phyloP scores from a whole-genome alignment of 2,329 filamentous ascomycete species.

The Pseudogymnoascus sp. region DNA sequence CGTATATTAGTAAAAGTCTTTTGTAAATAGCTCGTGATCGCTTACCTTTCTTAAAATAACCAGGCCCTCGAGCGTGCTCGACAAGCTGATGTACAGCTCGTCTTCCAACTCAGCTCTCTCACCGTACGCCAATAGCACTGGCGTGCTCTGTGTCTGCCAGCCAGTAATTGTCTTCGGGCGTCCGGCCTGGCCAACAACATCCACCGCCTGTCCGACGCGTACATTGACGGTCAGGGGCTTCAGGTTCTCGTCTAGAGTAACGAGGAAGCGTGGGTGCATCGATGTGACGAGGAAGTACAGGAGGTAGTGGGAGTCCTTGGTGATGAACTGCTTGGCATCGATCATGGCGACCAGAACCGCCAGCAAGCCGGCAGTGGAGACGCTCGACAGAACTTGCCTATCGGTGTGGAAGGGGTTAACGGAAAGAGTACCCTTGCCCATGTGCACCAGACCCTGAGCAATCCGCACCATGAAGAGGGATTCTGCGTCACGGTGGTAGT shows the following conservation, averaged over 20 bases:
- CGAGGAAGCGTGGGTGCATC: conserved; percentile 93
- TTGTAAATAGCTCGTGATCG: conserved; percentile 10
- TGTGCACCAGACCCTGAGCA: conserved; percentile 92
- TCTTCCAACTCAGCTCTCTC: conserved; percentile 96
- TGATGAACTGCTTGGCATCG: conserved; percentile 80
- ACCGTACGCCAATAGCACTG: conserved; percentile 85
- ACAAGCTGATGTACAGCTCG: conserved; percentile 91
- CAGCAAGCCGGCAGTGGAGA: conserved; percentile 80
- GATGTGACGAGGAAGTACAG: conserved; percentile 95
- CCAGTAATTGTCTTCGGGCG: conserved; percentile 98
- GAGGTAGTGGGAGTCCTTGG: conserved; percentile 69
- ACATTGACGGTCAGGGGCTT: conserved; percentile 94
- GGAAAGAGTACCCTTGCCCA: conserved; percentile 96
- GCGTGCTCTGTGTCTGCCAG: conserved; percentile 99
- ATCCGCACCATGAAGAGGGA: conserved; percentile 99
- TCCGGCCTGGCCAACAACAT: conserved; percentile 94
- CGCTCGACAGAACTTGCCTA: conserved; percentile 86
- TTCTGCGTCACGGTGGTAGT: conserved; percentile 95
- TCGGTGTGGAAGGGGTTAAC: conserved; percentile 99
- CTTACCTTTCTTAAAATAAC: conserved; percentile 95
- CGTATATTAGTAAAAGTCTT: conserved; percentile 7
- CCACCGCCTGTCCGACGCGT: conserved; percentile 92
- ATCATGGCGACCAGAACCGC: conserved; percentile 90
- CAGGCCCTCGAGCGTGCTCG: conserved; percentile 83
- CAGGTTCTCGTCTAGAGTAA: conserved; percentile 90